These are phyloP conservation scores for Glycine latifolia DNA, from an alignment of 306 rosid species.

Conservation along the genomic window DNA sequence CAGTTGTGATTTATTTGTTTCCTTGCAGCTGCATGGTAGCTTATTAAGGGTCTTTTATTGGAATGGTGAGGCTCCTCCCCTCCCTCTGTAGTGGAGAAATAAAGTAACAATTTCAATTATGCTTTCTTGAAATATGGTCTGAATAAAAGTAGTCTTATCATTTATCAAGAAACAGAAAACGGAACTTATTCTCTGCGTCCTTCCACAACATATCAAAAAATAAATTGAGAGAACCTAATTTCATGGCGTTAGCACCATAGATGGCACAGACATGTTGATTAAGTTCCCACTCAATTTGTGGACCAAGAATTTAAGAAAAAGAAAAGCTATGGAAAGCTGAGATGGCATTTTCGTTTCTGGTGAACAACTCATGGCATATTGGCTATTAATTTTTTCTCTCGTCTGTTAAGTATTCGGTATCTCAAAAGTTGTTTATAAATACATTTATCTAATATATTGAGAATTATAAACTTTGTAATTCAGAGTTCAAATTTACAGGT, in stretches of 20 bases:
- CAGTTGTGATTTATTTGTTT: slow-evolving; percentile 34
- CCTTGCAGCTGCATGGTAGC: slow-evolving; percentile 35
- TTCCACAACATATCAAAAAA: slow-evolving; percentile 22
- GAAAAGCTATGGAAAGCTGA: neutral
- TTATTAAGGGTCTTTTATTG: slow-evolving; percentile 48
- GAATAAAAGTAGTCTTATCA: slow-evolving; percentile 39
- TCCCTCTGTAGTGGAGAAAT: slow-evolving; percentile 42
- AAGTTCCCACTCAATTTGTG: slow-evolving; percentile 46
- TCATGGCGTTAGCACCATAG: slow-evolving; percentile 41
- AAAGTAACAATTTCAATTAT: slow-evolving; percentile 42
- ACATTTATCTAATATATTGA: neutral
- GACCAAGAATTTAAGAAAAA: slow-evolving; percentile 29
- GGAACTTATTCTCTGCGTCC: slow-evolving; percentile 50
- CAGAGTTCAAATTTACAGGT: neutral
- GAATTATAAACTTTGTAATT: neutral
- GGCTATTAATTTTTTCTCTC: slow-evolving; percentile 1
- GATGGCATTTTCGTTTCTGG: slow-evolving; percentile 32
- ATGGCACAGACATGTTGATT: slow-evolving; percentile 38
- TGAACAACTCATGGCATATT: slow-evolving; percentile 5
- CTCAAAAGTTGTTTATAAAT: slow-evolving; percentile 6
- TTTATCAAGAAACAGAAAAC: slow-evolving; percentile 8
- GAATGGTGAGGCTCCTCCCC: slow-evolving; percentile 27
- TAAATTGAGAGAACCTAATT: slow-evolving; percentile 42
- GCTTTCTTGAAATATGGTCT: slow-evolving; percentile 41
- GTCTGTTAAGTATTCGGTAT: neutral